A percentile compares a stretch with the other conserved stretches of the same genome.
These are phyloP conservation scores for Sclerotinia spermophila DNA, from an alignment of 2,329 filamentous ascomycete genomes.

Conservation along the genomic window DNA sequence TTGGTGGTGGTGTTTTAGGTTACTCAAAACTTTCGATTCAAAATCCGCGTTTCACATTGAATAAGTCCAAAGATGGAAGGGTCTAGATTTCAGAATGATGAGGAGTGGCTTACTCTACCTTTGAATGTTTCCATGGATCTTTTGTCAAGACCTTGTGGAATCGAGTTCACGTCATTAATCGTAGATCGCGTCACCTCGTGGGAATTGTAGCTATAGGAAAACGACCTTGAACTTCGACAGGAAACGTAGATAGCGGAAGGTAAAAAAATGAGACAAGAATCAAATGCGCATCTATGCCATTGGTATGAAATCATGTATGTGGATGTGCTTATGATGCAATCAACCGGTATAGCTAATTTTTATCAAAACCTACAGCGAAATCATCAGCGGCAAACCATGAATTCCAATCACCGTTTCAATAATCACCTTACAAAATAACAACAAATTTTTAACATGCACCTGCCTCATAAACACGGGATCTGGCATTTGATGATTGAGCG, in stretches of 20 bases:
- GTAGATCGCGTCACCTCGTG: too few relatives aligned
- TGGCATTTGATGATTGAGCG: background rate
- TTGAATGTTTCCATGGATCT: background rate
- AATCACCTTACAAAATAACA: background rate
- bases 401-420: background rate
- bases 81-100: background rate
- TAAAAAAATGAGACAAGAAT: background rate
- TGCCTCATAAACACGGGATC: background rate
- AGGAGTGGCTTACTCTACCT: accelerated
- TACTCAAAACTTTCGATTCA: background rate
- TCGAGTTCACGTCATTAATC: background rate
- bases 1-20: background rate
- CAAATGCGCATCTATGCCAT: background rate
- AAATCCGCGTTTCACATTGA: background rate
- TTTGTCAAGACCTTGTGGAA: background rate
- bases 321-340: background rate
- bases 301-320: background rate
- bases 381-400: background rate
- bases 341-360: too few relatives aligned
- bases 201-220: too few relatives aligned
- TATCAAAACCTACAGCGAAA: too few relatives aligned
- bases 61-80: background rate
- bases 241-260: too few relatives aligned
- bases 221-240: too few relatives aligned
- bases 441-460: background rate